Base-by-base conservation (phyloP, 2,329 filamentous ascomycete genomes). In the Ophiocordyceps australis region DNA sequence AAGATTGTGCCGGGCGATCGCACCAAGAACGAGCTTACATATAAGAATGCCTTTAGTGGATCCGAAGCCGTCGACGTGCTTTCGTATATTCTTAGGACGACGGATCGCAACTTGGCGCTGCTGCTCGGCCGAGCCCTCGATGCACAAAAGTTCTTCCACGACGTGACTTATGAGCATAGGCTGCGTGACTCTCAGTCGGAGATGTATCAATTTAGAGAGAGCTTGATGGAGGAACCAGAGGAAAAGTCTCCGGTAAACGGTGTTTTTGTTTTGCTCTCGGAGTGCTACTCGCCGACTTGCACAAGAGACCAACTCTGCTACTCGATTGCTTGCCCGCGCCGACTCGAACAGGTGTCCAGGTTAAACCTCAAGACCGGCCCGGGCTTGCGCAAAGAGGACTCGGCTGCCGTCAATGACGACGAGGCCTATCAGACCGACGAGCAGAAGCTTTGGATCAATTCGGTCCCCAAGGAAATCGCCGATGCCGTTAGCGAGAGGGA, bases 381-480 rank as follows among this genome's bases (percentile, higher is more conserved):
- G 17, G 85, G 85, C 31, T 59, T 98, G 38, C 81, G 79, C 47
- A 66, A 65, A 36, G 61, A 68, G 25, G 61, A 65, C 23, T 57
- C 59, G 14, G 54, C 59, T 10, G 55, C 56, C 20, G 46, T 65
- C 60, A 45, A 89, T 42, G 85, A 92, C 42, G 83, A 91, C 38
- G 81, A 89, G 34, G 59, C 49, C 22, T 78, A 85, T 30, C 76
- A 89, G 41, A 81, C 77, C 17, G 83, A 94, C 43, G 85, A 95
- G 48, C 89, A 95, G 56, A 95, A 95, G 51, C 65, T 98, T 20
- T 98, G 89, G 89, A 98, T 98, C 52, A 95, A 95, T 49, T 93
- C 85, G 10, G 89, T 98, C 19, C 81, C 85, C 1, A 89, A 93
- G 49, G 89, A 95, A 47, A 62, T 98, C 30, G 83, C 85, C 1